Base-by-base conservation (phyloP, 495 filamentous ascomycete genomes). In the Halenospora varia region DNA sequence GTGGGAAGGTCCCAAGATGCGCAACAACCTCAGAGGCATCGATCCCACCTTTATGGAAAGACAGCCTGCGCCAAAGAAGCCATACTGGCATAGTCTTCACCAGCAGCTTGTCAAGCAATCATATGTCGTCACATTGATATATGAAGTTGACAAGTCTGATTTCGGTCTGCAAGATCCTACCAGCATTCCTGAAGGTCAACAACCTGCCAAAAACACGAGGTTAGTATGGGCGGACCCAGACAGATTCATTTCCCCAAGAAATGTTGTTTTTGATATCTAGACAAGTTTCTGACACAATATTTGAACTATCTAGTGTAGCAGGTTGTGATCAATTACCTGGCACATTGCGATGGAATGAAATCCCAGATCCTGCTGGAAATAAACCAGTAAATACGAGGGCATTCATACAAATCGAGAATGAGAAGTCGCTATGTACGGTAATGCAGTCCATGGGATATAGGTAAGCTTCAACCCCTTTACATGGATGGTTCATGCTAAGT, bases 321-420 rank as follows among this genome's bases (percentile, higher is more conserved):
- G 40, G 57, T 50, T 58, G 22, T 18, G 54, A 66, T 53, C 24
- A 56, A 23, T 15, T 57, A 3, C 53, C 39, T 18, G 65, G 65
- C 17, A 65, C 51, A 2, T 48, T 67, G 2, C 40, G 51, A 11
- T 67, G 59, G 59, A 57, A 24, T 8, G 65, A 65, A 20, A 8
- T 60, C 2, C 65, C 65, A 15, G 65, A 67, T 53, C 55, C 64
- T 6, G 40, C 25, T 2, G 47, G 41, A 22, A 29, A 22, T 8
- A 56, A 61, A 39, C 18, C 48, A 15, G 62, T 64, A n/a, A 67
- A 64, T 29, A 60, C 57, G 26, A 46, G 64, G 20, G 19, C 20
- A 3, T 48, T 55, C 10, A 25, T 64, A 0, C 45, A 52, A 2
- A 67, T 67, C 25, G 58, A 62, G 2, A 54, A 50, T 22, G 64